phyloP scores from a whole-genome alignment of 371 early-diverging fungal species.

The Rhizopus microsporus region DNA sequence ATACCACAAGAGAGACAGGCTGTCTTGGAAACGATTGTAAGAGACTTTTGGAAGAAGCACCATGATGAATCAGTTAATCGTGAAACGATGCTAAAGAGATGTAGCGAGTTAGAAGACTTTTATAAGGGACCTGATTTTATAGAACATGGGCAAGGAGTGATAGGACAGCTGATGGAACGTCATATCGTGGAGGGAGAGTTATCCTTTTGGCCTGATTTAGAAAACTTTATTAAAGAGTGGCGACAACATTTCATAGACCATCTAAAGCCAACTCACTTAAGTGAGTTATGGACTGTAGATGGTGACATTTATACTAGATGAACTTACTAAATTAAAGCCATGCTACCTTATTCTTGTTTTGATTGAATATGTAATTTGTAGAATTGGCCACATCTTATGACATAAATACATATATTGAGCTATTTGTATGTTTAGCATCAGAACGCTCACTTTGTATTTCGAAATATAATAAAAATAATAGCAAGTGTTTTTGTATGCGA shows the following conservation, averaged over 20 bases:
- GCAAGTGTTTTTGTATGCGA: too few relatives aligned
- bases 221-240: conserved; percentile 48
- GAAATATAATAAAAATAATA: too few relatives aligned
- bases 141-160: conserved; percentile 54
- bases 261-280: conserved; percentile 43
- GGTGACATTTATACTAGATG: conserved; percentile 36
- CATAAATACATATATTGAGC: too few relatives aligned
- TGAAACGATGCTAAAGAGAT: conserved; percentile 26
- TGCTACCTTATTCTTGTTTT: too few relatives aligned
- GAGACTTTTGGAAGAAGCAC: conserved; percentile 18
- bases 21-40: conserved; percentile 28
- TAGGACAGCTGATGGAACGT: conserved; percentile 28
- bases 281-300: conserved; percentile 49
- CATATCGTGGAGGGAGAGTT: conserved; percentile 15
- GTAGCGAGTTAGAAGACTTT: conserved; percentile 39
- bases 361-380: too few relatives aligned
- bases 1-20: conserved; percentile 42
- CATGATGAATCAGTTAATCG: conserved; percentile 16
- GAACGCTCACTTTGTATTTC: too few relatives aligned
- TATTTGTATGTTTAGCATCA: too few relatives aligned
- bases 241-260: conserved; percentile 57
- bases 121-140: conserved; percentile 50
- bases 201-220: conserved; percentile 39
- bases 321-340: too few relatives aligned
- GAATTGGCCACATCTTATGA: too few relatives aligned